These are phyloP conservation scores for Graphilbum ipis-grandicollis DNA, from an alignment of 2,329 filamentous ascomycete species.

Conservation along the genomic window DNA sequence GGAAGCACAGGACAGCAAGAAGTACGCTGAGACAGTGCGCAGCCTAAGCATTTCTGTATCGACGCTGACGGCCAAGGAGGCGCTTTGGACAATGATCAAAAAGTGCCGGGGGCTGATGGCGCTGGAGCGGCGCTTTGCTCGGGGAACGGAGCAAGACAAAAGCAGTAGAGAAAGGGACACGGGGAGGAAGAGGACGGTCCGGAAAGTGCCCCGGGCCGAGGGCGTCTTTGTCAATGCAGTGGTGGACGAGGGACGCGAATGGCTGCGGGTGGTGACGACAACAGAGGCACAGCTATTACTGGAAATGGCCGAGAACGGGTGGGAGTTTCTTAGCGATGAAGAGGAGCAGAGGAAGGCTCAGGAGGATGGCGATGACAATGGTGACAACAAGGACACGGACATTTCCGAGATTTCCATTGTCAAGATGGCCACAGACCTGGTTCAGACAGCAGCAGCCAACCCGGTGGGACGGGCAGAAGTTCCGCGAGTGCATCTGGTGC, in stretches of 20 bases:
- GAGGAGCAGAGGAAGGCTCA: slow-evolving; percentile 3
- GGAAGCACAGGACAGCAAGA: too few species aligned
- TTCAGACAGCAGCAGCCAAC: slow-evolving; percentile 14
- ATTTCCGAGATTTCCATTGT: slow-evolving; percentile 13
- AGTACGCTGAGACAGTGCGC: neutral
- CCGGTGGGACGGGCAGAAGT: slow-evolving; percentile 11
- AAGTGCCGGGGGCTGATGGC: slow-evolving; percentile 13
- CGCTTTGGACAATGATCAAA: slow-evolving; percentile 14
- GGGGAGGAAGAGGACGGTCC: neutral
- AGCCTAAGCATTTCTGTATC: slow-evolving; percentile 3
- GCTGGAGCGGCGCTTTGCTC: slow-evolving; percentile 13
- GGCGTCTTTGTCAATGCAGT: slow-evolving; percentile 15
- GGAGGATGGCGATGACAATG: slow-evolving; percentile 5
- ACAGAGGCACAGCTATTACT: slow-evolving; percentile 13
- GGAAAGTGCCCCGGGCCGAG: slow-evolving; percentile 2
- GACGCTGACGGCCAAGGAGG: slow-evolving; percentile 8
- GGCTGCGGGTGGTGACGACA: slow-evolving; percentile 18
- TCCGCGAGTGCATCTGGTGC: slow-evolving; percentile 12
- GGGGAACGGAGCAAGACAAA: neutral
- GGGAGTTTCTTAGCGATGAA: too few species aligned
- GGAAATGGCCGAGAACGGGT: slow-evolving; percentile 16
- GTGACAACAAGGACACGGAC: slow-evolving; percentile 7
- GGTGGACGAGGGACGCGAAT: slow-evolving; percentile 16
- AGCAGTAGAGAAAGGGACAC: neutral
- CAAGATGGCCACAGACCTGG: slow-evolving; percentile 11